Percentiles rank a stretch among this genome's conserved stretches.
Conservation (phyloP, 805 yeast genomes). For the Yarrowia sp. region DNA sequence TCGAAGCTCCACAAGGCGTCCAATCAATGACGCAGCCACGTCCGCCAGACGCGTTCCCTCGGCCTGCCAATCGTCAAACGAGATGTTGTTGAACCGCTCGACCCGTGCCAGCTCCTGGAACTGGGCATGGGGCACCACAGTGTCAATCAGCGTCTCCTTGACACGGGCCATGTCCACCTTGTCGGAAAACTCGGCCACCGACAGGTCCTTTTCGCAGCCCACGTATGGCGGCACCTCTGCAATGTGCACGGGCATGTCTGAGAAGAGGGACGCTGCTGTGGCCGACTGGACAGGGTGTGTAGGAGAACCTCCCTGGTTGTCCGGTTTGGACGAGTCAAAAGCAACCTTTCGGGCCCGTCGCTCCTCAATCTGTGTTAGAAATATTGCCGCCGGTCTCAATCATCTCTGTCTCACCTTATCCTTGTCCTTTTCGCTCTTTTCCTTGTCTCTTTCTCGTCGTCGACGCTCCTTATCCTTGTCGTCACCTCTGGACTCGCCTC, state of each 20-base stretch:
- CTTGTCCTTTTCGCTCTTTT: background rate
- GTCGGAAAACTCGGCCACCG: conserved; percentile 5
- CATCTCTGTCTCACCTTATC: background rate
- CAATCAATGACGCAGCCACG: background rate
- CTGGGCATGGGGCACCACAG: conserved; percentile 8
- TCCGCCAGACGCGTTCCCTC: conserved; percentile 3
- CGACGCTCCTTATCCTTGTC: conserved; percentile 17
- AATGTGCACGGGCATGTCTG: conserved; percentile 10
- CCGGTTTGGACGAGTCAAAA: background rate
- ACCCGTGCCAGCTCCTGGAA: conserved; percentile 15
- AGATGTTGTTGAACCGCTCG: conserved; percentile 18
- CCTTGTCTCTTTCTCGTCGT: conserved; percentile 4
- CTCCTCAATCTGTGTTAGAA: conserved; percentile 3
- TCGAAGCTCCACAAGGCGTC: conserved; percentile 41
- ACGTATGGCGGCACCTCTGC: conserved; percentile 6
- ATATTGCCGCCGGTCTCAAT: no score
- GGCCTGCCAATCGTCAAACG: conserved; percentile 24
- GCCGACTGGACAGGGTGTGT: background rate
- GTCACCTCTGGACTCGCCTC: background rate
- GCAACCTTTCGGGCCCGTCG: conserved; percentile 9
- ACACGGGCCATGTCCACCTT: conserved; percentile 19
- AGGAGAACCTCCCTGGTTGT: background rate
- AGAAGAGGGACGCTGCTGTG: conserved; percentile 5
- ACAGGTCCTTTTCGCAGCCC: conserved; percentile 16
- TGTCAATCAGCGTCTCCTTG: conserved; percentile 17